These are phyloP conservation scores for Metschnikowia aberdeeniae DNA, from an alignment of 805 yeast genomes.

Conservation along the genomic window DNA sequence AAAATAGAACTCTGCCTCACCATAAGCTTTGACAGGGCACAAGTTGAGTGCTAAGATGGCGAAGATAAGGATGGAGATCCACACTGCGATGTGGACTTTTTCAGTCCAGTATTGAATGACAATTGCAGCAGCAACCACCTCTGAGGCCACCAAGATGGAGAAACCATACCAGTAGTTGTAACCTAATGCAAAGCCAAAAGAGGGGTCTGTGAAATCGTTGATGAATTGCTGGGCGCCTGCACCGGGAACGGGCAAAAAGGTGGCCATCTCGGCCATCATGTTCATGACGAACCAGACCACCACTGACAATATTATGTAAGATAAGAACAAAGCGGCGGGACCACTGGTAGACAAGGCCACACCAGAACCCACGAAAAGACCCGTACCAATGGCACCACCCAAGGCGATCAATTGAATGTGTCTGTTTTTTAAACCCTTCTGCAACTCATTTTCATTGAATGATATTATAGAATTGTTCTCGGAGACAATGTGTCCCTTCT, in stretches of 20 bases:
- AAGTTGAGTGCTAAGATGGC: slow-evolving; percentile 12
- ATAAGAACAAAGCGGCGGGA: slow-evolving; percentile 18
- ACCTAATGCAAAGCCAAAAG: slow-evolving; percentile 19
- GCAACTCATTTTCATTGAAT: slow-evolving; percentile 11
- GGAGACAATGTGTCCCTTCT: slow-evolving; percentile 15
- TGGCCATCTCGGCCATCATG: slow-evolving; percentile 21
- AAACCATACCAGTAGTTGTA: slow-evolving; percentile 21
- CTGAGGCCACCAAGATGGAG: slow-evolving; percentile 18
- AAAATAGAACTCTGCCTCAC: slow-evolving; percentile 18
- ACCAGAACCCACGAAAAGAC: slow-evolving; percentile 21
- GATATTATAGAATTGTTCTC: slow-evolving; percentile 16
- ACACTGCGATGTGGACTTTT: slow-evolving; percentile 32
- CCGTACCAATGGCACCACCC: slow-evolving; percentile 23
- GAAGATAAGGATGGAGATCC: slow-evolving; percentile 32
- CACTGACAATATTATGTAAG: slow-evolving; percentile 15
- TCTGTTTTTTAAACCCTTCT: slow-evolving; percentile 20
- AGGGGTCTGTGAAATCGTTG: slow-evolving; percentile 16
- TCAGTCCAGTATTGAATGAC: slow-evolving; percentile 19
- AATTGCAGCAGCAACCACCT: slow-evolving; percentile 18
- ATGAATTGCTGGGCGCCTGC: slow-evolving; percentile 20
- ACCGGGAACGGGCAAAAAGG: slow-evolving; percentile 20
- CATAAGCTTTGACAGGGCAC: slow-evolving; percentile 17
- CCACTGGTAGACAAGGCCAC: slow-evolving; percentile 14
- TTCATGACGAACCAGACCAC: slow-evolving; percentile 22
- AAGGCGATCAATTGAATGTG: slow-evolving; percentile 21